Percentiles rank a stretch among this genome's conserved stretches.
phyloP scores from a whole-genome alignment of 2,329 filamentous ascomycete genomes.

The Lasiodiplodia hormozganensis region DNA sequence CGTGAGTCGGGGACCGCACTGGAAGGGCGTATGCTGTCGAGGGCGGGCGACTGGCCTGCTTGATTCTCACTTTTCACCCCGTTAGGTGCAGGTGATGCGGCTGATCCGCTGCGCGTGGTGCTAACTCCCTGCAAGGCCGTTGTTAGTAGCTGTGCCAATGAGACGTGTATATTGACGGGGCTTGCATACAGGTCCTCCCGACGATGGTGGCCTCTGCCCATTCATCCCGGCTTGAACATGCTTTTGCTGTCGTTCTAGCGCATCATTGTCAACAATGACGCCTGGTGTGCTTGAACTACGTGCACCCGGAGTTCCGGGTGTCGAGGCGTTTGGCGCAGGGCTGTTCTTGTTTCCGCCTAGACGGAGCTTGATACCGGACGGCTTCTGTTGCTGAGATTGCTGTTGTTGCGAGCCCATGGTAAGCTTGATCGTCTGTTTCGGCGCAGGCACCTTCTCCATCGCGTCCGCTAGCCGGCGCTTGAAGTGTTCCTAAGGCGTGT shows the following conservation, averaged over 20 bases:
- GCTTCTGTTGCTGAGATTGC: constrained; percentile 46
- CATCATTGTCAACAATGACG: constrained; percentile 62
- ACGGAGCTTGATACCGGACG: constrained; percentile 67
- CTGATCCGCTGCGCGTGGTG: constrained; percentile 51
- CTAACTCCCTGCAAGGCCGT: background rate
- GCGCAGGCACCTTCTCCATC: constrained; percentile 74
- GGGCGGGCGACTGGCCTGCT: constrained; percentile 51
- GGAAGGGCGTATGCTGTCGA: constrained; percentile 46
- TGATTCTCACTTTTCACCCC: constrained; percentile 50
- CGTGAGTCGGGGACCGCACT: constrained; percentile 43
- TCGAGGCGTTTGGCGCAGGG: constrained; percentile 38
- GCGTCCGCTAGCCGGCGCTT: constrained; percentile 72
- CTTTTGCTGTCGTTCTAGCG: constrained; percentile 60
- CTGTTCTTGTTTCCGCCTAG: constrained; percentile 60
- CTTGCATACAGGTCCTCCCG: constrained; percentile 39
- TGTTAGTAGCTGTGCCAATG: constrained; percentile 30
- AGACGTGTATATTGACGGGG: constrained; percentile 20
- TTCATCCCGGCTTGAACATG: constrained; percentile 59
- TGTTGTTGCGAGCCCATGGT: constrained; percentile 58
- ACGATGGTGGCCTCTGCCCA: constrained; percentile 40
- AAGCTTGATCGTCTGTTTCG: constrained; percentile 81
- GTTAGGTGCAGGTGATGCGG: constrained; percentile 38
- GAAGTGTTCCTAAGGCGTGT: constrained; percentile 67
- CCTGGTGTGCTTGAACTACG: constrained; percentile 54
- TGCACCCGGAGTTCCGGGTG: constrained; percentile 47